phyloP scores from a whole-genome alignment of 805 yeast species.

The Metschnikowia santaceciliae region DNA sequence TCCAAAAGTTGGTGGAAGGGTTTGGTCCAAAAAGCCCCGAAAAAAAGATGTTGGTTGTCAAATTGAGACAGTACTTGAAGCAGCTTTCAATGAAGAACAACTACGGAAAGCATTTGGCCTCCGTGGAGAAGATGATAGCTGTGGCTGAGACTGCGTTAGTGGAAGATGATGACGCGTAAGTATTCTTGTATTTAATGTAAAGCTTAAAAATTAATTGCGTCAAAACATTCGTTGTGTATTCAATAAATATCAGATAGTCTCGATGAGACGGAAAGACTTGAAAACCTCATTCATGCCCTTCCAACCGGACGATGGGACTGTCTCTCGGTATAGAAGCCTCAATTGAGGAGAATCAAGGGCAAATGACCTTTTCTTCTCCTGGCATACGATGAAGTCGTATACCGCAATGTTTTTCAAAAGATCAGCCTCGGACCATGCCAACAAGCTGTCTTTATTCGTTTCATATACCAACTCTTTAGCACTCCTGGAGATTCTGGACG shows the following conservation, averaged over 20 bases:
- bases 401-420: conserved; percentile 11
- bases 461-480: conserved; percentile 1
- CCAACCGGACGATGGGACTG: conserved; percentile 5
- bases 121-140: conserved; percentile 68
- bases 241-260: not conserved
- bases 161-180: conserved; percentile 28
- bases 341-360: conserved; percentile 11
- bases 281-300: conserved; percentile 3
- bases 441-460: conserved; percentile 2
- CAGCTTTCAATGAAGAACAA: conserved; percentile 59
- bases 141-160: conserved; percentile 48
- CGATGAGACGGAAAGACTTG: conserved; percentile 5
- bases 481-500: conserved; percentile 3
- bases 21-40: conserved; percentile 59
- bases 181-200: not conserved
- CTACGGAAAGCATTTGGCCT: conserved; percentile 79
- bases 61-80: conserved; percentile 76
- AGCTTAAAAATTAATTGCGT: not conserved
- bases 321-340: conserved; percentile 9
- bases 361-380: conserved; percentile 1
- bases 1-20: conserved; percentile 87
- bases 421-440: conserved; percentile 16
- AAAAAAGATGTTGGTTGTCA: conserved; percentile 63
- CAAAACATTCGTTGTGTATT: not conserved
- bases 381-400: conserved; percentile 11